A percentile compares a stretch with the other conserved stretches of the same genome.
Conservation (phyloP, 1,284 basidiomycete species). For the Tilletia walkeri region DNA sequence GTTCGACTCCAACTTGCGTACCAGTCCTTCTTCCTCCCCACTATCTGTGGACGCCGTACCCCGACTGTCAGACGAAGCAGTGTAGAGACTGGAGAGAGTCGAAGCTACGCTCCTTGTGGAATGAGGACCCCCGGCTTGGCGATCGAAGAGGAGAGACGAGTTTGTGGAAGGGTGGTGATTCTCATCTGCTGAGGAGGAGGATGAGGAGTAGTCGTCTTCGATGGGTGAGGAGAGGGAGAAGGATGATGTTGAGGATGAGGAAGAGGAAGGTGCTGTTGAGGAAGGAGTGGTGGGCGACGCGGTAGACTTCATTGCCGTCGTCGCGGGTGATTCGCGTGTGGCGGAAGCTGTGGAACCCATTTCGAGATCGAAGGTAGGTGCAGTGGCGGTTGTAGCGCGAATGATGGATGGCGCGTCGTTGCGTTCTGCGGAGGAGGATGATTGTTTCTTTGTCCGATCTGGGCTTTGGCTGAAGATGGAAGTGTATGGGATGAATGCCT, state of each 20-base stretch:
- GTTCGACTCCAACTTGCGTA: no score
- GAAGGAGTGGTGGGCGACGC: neutral
- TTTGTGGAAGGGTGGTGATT: neutral
- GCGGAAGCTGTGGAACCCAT: neutral
- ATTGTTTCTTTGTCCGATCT: constrained; percentile 39
- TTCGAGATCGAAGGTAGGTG: constrained; percentile 1
- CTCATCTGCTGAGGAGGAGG: neutral
- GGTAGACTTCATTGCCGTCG: neutral
- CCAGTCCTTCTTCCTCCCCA: no score
- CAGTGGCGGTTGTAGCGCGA: neutral
- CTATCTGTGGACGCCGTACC: no score
- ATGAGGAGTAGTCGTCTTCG: constrained; percentile 5
- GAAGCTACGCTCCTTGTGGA: neutral
- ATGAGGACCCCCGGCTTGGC: neutral
- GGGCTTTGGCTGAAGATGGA: constrained; percentile 79
- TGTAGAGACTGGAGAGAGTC: neutral
- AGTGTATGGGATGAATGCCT: constrained; percentile 64
- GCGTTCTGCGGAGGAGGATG: neutral
- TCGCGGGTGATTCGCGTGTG: neutral
- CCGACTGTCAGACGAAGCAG: neutral
- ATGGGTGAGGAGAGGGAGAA: constrained; percentile 6
- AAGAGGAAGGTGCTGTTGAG: neutral
- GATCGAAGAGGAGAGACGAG: constrained; percentile 3
- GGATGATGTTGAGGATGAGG: constrained; percentile 13
- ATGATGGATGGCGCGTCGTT: neutral